These are phyloP conservation scores for Sclerotinia sclerotiorum DNA, from an alignment of 2,329 filamentous ascomycete genomes.

Conservation along the genomic window DNA sequence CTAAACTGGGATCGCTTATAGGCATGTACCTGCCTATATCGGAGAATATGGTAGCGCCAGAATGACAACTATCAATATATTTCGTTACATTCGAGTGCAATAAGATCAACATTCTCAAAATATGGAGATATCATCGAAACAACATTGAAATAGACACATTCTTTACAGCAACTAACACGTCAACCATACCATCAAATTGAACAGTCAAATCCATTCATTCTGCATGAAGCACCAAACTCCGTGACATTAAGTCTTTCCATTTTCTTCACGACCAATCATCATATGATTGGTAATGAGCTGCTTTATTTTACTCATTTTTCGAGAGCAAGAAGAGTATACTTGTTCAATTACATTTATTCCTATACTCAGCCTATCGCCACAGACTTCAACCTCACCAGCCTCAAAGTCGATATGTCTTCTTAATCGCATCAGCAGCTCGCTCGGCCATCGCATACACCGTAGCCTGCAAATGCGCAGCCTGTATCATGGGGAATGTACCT, in stretches of 20 bases:
- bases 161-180: too few relatives aligned
- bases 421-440: slow-evolving; percentile 26
- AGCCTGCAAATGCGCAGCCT: slow-evolving; percentile 27
- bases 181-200: too few relatives aligned
- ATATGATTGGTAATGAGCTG: neutral
- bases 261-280: neutral
- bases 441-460: slow-evolving; percentile 32
- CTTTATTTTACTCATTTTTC: neutral
- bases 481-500: slow-evolving; percentile 30
- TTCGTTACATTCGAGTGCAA: neutral
- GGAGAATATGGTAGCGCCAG: neutral
- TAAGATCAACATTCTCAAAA: neutral
- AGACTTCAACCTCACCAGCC: neutral
- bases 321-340: too few relatives aligned
- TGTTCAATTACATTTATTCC: too few relatives aligned
- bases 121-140: too few relatives aligned
- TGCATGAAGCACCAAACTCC: too few relatives aligned
- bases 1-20: neutral
- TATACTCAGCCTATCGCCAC: neutral
- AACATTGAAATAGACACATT: too few relatives aligned
- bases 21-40: neutral
- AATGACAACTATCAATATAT: neutral
- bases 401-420: neutral
- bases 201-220: too few relatives aligned
- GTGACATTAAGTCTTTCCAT: neutral